Evolutionary conservation across 169 alveolate genomes (phyloP), one percentile per base, ranked within the genome.

Genomic region (Plasmodium falciparum): DNA sequence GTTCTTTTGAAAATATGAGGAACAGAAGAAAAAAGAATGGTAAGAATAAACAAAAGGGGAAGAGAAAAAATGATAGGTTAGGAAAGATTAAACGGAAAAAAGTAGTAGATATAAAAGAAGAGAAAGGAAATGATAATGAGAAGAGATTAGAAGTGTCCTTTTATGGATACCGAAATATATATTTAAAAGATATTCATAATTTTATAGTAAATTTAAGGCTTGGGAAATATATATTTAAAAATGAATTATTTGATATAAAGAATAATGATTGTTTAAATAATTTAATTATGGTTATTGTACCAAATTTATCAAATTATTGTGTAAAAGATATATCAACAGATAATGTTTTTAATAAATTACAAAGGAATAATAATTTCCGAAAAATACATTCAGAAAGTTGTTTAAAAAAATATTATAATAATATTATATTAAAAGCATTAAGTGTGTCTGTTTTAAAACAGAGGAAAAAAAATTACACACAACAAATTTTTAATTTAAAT

Each of bases 141-240:
- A 74, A 24, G 29, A 74, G 61, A 22, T 17, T 83, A 13, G 50
- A 83, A 72, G 70, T 83, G 24, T 47, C 71, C 17, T 69, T 83
- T 58, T 83, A 29, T 47, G 73, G 83, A 4, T 13, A 69, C 39
- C 52, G 61, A 56, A 69, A 83, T 67, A 69, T 83, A 69, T 69
- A 20, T 49, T 29, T 83, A 29, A 83, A 61, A 83, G 91, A 83
- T 54, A 69, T 83, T 17, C 91, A 83, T 49, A 83, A 83, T 58
- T 83, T 83, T 83, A 67, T 83, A 15, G 26, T 67, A 20, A 69
- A 83, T 39, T 73, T 83, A 33, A 70, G 91, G 47, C 43, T 58
- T 7, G 62, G 70, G 0, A 83, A 83, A 45, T 24, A 22, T 26
- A 61, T 83, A 13, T 22, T 54, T 11, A 69, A 54, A 69, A 83